These are phyloP conservation scores for Digitaria exilis DNA, from an alignment of 202 grass and related monocot genomes.

Conservation along the genomic window DNA sequence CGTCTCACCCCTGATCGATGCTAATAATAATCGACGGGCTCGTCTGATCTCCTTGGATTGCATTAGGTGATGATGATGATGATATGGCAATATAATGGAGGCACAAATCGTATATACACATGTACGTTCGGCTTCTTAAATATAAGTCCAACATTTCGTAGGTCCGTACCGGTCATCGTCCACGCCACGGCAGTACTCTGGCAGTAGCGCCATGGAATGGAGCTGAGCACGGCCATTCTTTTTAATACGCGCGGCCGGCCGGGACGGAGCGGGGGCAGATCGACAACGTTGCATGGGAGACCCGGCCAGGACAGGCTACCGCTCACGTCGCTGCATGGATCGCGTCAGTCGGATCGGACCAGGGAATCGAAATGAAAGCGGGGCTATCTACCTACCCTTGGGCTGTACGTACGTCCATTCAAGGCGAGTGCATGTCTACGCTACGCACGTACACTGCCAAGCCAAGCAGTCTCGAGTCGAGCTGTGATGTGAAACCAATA, in stretches of 20 bases:
- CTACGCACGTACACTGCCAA: neutral
- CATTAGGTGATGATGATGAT: neutral
- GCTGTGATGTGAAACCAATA: neutral
- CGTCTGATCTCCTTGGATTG: neutral
- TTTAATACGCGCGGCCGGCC: neutral
- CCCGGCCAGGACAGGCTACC: neutral
- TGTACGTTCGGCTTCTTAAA: too few relatives aligned
- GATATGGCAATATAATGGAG: neutral
- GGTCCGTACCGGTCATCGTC: too few relatives aligned
- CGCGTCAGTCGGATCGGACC: neutral
- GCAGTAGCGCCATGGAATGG: neutral
- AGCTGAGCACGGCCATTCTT: neutral
- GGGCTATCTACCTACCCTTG: neutral
- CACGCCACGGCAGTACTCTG: too few relatives aligned
- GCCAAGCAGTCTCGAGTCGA: neutral
- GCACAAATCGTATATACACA: neutral
- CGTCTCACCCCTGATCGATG: neutral
- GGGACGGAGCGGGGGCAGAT: too few relatives aligned
- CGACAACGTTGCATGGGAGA: constrained; percentile 28
- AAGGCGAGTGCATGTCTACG: neutral
- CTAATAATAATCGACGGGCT: neutral
- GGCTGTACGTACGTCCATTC: neutral
- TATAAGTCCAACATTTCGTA: too few relatives aligned
- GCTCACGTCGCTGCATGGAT: constrained; percentile 30
- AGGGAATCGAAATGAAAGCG: neutral